A percentile compares a stretch with the other conserved stretches of the same genome.
Conservation (phyloP, 345 rosid genomes). For the Odontarrhena argentea region DNA sequence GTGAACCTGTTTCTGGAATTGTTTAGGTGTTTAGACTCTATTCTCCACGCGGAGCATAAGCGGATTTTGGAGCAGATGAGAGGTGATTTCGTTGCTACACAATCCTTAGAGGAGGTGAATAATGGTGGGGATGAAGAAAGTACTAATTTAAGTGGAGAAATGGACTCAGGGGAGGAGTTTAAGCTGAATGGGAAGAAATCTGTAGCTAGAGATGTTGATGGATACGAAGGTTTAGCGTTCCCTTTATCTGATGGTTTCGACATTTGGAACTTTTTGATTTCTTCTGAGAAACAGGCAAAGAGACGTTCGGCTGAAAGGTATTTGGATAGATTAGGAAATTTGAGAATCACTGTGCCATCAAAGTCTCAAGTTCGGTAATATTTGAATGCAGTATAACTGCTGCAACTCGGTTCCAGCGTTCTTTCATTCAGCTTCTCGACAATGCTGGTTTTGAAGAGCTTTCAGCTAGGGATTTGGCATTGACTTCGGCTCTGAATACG, state of each 20-base stretch:
- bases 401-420: slow-evolving; percentile 86
- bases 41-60: slow-evolving; percentile 91
- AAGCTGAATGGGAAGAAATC: slow-evolving; percentile 25
- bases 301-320: slow-evolving; percentile 46
- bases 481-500: slow-evolving; percentile 82
- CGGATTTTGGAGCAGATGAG: slow-evolving; percentile 77
- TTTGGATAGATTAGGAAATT: neutral
- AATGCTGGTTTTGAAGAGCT: slow-evolving; percentile 91
- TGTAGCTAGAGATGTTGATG: slow-evolving; percentile 31
- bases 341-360: slow-evolving; percentile 2
- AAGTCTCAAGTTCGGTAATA: neutral
- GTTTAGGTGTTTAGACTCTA: slow-evolving; percentile 77
- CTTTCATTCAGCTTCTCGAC: slow-evolving; percentile 85
- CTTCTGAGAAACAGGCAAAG: slow-evolving; percentile 45
- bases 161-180: slow-evolving; percentile 20
- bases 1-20: slow-evolving; percentile 1
- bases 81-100: slow-evolving; percentile 55
- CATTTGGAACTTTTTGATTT: slow-evolving; percentile 54
- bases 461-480: slow-evolving; percentile 79
- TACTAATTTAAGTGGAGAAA: slow-evolving; percentile 31
- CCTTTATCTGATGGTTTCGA: slow-evolving; percentile 51
- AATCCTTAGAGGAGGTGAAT: slow-evolving; percentile 43
- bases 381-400: slow-evolving; percentile 59
- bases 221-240: slow-evolving; percentile 36
- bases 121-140: slow-evolving; percentile 31